Evolutionary conservation across 257 asterid genomes (phyloP).

Genomic region (Ballota nigra): DNA sequence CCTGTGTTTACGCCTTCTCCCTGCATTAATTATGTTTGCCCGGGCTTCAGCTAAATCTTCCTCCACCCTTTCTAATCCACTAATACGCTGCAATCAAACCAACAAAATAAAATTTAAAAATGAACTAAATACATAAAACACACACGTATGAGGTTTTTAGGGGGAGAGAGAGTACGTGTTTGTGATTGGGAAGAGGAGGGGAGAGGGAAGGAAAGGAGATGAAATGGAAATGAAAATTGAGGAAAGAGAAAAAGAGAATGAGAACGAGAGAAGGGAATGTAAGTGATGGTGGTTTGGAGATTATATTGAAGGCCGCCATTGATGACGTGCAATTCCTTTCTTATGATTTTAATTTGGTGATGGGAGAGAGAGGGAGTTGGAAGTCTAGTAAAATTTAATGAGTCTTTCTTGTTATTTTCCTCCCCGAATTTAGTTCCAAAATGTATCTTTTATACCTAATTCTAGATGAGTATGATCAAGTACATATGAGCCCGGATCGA

Average conservation of each 20-base stretch:
- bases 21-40: constrained; percentile 33
- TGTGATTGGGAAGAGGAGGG: neutral
- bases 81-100: neutral
- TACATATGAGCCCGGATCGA: too few relatives aligned
- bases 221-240: constrained; percentile 28
- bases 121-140: neutral
- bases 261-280: constrained; percentile 16
- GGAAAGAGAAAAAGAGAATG: constrained; percentile 21
- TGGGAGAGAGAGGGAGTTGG: neutral
- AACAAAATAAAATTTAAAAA: neutral
- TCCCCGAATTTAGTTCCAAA: neutral
- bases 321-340: neutral
- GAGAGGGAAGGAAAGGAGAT: constrained; percentile 17
- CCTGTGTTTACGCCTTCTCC: neutral
- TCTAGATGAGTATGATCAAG: too few relatives aligned
- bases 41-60: constrained; percentile 35
- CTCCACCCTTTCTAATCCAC: constrained; percentile 19
- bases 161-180: neutral
- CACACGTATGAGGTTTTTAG: neutral
- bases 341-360: neutral
- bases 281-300: constrained; percentile 3
- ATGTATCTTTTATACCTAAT: too few relatives aligned
- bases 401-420: neutral
- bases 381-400: neutral
- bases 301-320: neutral